Conservation (phyloP, 208 protist species). For the Trypanosoma lewisi region DNA sequence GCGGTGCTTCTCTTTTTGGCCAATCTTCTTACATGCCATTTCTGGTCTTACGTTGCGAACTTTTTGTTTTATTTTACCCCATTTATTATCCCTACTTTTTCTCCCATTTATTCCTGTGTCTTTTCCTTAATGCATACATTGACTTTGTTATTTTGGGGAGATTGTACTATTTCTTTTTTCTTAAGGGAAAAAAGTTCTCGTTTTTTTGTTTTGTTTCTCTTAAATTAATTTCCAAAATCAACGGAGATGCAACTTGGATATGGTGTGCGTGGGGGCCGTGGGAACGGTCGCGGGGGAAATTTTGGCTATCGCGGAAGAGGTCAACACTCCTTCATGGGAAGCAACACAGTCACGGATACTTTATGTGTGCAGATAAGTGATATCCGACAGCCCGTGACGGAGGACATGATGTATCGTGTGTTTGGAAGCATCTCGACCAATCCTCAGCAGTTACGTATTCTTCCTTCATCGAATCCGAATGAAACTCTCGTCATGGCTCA, state of each 20-base stretch:
- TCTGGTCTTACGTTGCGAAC: too few relatives aligned
- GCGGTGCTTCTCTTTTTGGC: too few relatives aligned
- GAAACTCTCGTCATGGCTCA: conserved; percentile 74
- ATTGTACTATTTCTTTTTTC: background rate
- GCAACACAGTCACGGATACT: conserved; percentile 51
- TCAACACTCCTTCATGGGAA: conserved; percentile 24
- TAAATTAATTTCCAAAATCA: conserved; percentile 20
- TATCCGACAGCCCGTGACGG: conserved; percentile 76
- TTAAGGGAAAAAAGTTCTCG: background rate
- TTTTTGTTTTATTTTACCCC: too few relatives aligned
- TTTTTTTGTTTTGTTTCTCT: conserved; percentile 19
- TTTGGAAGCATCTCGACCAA: conserved; percentile 77
- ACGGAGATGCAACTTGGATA: conserved; percentile 25
- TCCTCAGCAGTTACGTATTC: conserved; percentile 55
- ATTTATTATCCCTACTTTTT: too few relatives aligned
- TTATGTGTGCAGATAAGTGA: conserved; percentile 74
- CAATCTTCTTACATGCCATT: too few relatives aligned
- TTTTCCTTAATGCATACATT: background rate
- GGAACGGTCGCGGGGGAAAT: conserved; percentile 29
- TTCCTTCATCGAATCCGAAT: conserved; percentile 47
- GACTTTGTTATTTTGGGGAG: background rate
- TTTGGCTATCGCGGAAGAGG: conserved; percentile 16
- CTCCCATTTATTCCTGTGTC: too few relatives aligned
- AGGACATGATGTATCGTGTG: conserved; percentile 84
- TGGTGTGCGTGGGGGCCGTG: conserved; percentile 46